Conservation (phyloP, 2,329 filamentous ascomycete genomes). For the Aureobasidium sp. region DNA sequence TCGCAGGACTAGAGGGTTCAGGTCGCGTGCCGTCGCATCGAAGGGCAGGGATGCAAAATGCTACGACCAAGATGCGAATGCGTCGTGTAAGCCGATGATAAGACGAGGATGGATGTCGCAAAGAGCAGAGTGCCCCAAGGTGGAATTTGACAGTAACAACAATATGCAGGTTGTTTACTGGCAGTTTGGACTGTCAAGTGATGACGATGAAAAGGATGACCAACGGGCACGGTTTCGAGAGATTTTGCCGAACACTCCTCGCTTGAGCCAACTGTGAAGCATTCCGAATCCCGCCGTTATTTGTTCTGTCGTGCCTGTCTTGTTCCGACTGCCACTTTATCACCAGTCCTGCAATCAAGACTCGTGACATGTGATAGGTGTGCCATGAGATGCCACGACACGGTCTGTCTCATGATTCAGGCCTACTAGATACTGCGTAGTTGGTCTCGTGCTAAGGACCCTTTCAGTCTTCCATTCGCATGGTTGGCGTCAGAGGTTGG, state of each 20-base stretch:
- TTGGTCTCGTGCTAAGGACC: neutral
- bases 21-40: constrained; percentile 17
- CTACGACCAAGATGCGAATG: neutral
- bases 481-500: neutral
- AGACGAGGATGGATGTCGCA: neutral
- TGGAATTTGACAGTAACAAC: neutral
- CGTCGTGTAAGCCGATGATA: neutral
- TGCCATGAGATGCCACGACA: neutral
- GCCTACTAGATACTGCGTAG: neutral
- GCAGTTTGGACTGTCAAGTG: neutral
- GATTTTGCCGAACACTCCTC: neutral
- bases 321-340: neutral
- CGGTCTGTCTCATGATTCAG: neutral
- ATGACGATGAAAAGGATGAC: neutral
- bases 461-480: too few species aligned
- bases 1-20: neutral
- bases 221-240: neutral
- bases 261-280: neutral
- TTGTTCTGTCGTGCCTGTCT: neutral
- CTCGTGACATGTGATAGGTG: constrained; percentile 1
- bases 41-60: constrained; percentile 1
- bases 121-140: neutral
- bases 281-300: neutral
- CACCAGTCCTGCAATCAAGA: neutral
- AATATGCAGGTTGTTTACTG: neutral